Conservation (phyloP, 208 protist genomes). For the Strigomonas culicis region DNA sequence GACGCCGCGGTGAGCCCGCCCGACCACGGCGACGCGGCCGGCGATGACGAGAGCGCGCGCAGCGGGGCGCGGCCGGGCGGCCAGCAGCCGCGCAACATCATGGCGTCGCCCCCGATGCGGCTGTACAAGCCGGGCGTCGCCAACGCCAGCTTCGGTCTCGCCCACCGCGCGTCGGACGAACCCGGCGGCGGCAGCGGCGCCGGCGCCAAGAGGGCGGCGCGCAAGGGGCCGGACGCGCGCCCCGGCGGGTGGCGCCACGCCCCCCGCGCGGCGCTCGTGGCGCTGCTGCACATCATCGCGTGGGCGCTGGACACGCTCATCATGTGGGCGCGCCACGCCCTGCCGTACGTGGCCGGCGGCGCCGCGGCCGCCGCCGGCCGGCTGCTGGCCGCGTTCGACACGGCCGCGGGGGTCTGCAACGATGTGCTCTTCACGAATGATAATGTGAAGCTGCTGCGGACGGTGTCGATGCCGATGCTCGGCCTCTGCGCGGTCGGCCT, state of each 20-base stretch:
- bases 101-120: too few relatives aligned
- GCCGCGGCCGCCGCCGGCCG: too few relatives aligned
- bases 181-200: neutral
- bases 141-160: too few relatives aligned
- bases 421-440: conserved; percentile 30
- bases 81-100: too few relatives aligned
- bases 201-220: neutral
- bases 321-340: neutral
- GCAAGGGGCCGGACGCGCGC: conserved; percentile 13
- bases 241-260: too few relatives aligned
- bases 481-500: conserved; percentile 11
- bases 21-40: too few relatives aligned
- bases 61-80: too few relatives aligned
- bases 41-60: too few relatives aligned
- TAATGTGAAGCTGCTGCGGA: conserved; percentile 26
- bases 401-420: too few relatives aligned
- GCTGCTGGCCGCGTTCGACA: neutral
- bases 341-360: neutral
- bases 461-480: conserved; percentile 26
- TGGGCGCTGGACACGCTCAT: neutral
- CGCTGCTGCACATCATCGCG: conserved; percentile 7
- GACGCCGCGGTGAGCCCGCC: too few relatives aligned
- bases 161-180: too few relatives aligned
- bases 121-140: too few relatives aligned
- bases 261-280: conserved; percentile 11